These are phyloP conservation scores for Paecilomyces fulvus DNA, from an alignment of 2,329 filamentous ascomycete genomes.

Conservation along the genomic window DNA sequence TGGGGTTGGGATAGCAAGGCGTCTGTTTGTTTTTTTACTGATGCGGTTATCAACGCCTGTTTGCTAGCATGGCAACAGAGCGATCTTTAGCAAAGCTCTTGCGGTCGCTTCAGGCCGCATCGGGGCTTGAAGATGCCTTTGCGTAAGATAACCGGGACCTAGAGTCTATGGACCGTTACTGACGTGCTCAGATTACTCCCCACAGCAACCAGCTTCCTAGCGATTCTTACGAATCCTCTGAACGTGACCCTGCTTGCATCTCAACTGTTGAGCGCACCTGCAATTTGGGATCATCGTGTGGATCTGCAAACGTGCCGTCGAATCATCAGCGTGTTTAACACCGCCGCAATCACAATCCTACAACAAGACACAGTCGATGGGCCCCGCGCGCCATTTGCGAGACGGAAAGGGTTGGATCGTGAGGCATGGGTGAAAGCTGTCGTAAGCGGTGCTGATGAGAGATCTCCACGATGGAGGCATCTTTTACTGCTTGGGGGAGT, in stretches of 20 bases:
- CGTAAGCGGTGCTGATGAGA: constrained; percentile 52
- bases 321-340: constrained; percentile 54
- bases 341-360: constrained; percentile 47
- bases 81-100: constrained; percentile 52
- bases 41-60: constrained; percentile 1
- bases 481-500: constrained; percentile 71
- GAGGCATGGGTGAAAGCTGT: constrained; percentile 53
- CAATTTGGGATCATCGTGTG: constrained; percentile 49
- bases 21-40: constrained; percentile 1
- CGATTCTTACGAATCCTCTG: constrained; percentile 50
- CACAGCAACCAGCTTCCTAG: constrained; percentile 38
- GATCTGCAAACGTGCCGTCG: constrained; percentile 48
- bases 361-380: constrained; percentile 37
- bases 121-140: constrained; percentile 51
- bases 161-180: constrained; percentile 7
- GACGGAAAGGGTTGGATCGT: constrained; percentile 44
- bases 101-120: constrained; percentile 51
- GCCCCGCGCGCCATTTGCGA: constrained; percentile 23
- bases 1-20: background rate
- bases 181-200: constrained; percentile 43
- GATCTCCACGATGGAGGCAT: constrained; percentile 69
- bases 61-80: constrained; percentile 47
- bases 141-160: constrained; percentile 34
- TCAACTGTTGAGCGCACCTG: constrained; percentile 50
- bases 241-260: constrained; percentile 54